These are phyloP conservation scores for Thelonectria discophora DNA, from an alignment of 2,329 filamentous ascomycete species.

Conservation along the genomic window DNA sequence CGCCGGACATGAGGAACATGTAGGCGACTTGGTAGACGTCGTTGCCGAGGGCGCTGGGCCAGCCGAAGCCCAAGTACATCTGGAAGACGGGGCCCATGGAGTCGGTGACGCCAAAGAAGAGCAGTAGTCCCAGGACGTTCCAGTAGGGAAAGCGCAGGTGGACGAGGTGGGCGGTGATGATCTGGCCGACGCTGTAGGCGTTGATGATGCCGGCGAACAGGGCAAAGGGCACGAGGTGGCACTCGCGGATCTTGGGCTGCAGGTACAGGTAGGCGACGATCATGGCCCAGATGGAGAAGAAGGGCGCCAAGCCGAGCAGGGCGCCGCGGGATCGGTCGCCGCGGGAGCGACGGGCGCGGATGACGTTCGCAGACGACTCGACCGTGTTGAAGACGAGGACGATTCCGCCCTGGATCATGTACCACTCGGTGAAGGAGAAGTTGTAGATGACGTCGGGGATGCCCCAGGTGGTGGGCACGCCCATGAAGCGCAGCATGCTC, in stretches of 20 bases:
- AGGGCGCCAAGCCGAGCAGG: slow-evolving; percentile 83
- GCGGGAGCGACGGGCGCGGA: slow-evolving; percentile 78
- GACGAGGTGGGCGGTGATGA: slow-evolving; percentile 93
- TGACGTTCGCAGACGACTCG: slow-evolving; percentile 82
- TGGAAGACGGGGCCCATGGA: slow-evolving; percentile 76
- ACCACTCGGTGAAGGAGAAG: slow-evolving; percentile 90
- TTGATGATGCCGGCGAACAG: slow-evolving; percentile 91
- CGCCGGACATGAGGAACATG: slow-evolving; percentile 86
- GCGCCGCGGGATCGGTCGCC: slow-evolving; percentile 77
- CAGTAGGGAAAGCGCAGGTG: slow-evolving; percentile 88
- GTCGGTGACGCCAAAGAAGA: slow-evolving; percentile 82
- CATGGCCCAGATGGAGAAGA: slow-evolving; percentile 79
- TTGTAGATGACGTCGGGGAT: slow-evolving; percentile 79
- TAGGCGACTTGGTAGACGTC: slow-evolving; percentile 91
- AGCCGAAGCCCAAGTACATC: slow-evolving; percentile 68
- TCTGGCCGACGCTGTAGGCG: slow-evolving; percentile 93
- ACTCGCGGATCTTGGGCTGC: slow-evolving; percentile 82
- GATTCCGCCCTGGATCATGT: slow-evolving; percentile 84
- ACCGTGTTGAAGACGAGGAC: slow-evolving; percentile 88
- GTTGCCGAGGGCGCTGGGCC: slow-evolving; percentile 78
- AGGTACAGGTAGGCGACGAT: slow-evolving; percentile 83
- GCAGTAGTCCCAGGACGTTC: slow-evolving; percentile 83
- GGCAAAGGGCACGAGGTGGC: slow-evolving; percentile 88
- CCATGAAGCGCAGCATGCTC: slow-evolving; percentile 76
- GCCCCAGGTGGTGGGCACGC: slow-evolving; percentile 68